These are phyloP conservation scores for Cercophora scortea DNA, from an alignment of 495 filamentous ascomycete genomes.

Conservation along the genomic window DNA sequence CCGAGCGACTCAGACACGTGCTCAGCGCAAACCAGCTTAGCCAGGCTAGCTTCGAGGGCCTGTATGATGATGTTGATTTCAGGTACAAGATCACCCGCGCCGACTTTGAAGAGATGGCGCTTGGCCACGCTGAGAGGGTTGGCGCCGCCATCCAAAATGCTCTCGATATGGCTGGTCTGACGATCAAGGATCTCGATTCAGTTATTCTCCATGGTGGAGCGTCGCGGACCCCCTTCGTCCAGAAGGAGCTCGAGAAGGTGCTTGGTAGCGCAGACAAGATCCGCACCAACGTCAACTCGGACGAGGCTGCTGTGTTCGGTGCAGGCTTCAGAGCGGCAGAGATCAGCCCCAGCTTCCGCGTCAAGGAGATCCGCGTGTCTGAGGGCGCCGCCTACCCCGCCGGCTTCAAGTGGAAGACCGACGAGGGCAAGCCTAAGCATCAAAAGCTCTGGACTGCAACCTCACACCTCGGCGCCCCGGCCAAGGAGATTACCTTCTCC, in stretches of 20 bases:
- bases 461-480: conserved; percentile 64
- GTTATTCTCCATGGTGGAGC: conserved; percentile 90
- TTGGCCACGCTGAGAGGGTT: conserved; percentile 59
- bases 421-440: conserved; percentile 51
- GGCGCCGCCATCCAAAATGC: conserved; percentile 63
- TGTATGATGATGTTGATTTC: conserved; percentile 90
- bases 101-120: conserved; percentile 76
- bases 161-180: conserved; percentile 61
- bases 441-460: conserved; percentile 69
- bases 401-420: conserved; percentile 64
- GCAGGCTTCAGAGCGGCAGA: conserved; percentile 91
- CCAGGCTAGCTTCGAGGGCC: conserved; percentile 68
- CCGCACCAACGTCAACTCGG: conserved; percentile 88
- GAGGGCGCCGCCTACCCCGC: conserved; percentile 68
- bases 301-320: conserved; percentile 95
- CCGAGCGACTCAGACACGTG: conserved; percentile 79
- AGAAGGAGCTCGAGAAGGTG: conserved; percentile 74
- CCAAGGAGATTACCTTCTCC: conserved; percentile 81
- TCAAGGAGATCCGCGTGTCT: conserved; percentile 84
- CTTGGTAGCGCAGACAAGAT: conserved; percentile 69
- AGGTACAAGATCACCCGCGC: conserved; percentile 79
- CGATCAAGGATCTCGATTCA: conserved; percentile 72
- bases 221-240: conserved; percentile 88
- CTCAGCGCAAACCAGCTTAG: conserved; percentile 90
- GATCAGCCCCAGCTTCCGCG: conserved; percentile 86